These are phyloP conservation scores for Gentiana straminea DNA, from an alignment of 257 asterid species.

Conservation along the genomic window DNA sequence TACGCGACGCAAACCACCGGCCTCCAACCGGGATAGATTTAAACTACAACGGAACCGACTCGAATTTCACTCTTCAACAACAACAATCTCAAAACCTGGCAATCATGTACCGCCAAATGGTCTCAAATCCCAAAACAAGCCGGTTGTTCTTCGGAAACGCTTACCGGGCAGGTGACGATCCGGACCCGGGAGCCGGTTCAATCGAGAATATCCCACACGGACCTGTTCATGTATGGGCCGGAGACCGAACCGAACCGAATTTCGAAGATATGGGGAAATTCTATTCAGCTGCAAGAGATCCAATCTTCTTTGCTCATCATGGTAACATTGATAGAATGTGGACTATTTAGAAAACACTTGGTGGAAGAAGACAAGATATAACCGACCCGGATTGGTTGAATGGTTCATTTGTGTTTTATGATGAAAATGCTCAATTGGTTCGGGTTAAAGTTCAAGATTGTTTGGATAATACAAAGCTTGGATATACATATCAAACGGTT, in stretches of 20 bases:
- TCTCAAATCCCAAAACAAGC: conserved; percentile 3
- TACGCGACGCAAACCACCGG: conserved; percentile 9
- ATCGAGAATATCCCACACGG: conserved; percentile 14
- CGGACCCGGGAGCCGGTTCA: conserved; percentile 14
- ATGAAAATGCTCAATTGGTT: conserved; percentile 36
- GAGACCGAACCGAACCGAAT: conserved; percentile 9
- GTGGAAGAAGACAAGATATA: conserved; percentile 15
- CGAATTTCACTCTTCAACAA: neutral
- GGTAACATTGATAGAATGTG: conserved; percentile 60
- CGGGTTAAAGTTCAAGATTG: conserved; percentile 30
- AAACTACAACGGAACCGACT: neutral
- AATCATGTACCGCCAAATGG: conserved; percentile 15
- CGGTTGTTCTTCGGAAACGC: conserved; percentile 8
- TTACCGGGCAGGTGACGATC: neutral
- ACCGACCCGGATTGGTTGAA: conserved; percentile 39
- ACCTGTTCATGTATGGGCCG: conserved; percentile 15
- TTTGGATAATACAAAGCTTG: conserved; percentile 24
- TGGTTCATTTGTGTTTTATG: conserved; percentile 40
- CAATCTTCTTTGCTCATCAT: conserved; percentile 49
- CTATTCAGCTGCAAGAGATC: conserved; percentile 25
- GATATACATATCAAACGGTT: conserved; percentile 26
- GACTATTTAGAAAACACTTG: conserved; percentile 33
- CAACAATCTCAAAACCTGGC: conserved; percentile 6
- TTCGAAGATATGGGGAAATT: conserved; percentile 13
- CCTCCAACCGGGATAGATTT: conserved; percentile 8